phyloP scores from a whole-genome alignment of 83 land plant genomes.

The Picea abies region DNA sequence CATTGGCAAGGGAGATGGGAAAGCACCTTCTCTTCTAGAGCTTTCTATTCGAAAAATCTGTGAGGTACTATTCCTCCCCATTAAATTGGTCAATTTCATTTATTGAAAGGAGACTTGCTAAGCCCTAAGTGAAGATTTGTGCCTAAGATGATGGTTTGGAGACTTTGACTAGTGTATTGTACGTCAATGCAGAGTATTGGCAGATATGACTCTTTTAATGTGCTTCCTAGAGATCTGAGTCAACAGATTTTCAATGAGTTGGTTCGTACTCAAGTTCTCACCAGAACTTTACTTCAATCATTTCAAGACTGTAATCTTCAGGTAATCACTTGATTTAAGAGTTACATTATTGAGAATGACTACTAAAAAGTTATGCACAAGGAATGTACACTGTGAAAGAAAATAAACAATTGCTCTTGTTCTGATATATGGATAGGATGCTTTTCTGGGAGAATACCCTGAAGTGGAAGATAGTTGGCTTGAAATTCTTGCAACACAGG shows the following conservation, averaged over 20 bases:
- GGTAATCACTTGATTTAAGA: conserved; percentile 37
- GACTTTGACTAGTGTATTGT: neutral
- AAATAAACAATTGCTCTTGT: neutral
- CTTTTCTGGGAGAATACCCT: conserved; percentile 77
- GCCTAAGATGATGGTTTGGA: neutral
- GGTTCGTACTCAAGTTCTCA: conserved; percentile 57
- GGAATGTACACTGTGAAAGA: neutral
- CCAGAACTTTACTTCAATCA: conserved; percentile 44
- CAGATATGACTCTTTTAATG: conserved; percentile 49
- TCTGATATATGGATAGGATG: conserved; percentile 56
- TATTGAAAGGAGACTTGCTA: neutral
- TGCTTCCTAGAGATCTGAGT: conserved; percentile 88
- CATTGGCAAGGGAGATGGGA: conserved; percentile 18
- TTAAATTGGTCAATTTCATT: neutral
- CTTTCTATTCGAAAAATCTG: conserved; percentile 55
- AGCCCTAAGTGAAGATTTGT: neutral
- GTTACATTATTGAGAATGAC: neutral
- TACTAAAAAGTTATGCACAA: neutral
- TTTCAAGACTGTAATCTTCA: conserved; percentile 90
- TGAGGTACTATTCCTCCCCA: conserved; percentile 42
- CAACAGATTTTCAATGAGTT: conserved; percentile 93
- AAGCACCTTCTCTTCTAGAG: conserved; percentile 68
- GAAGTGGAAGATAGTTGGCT: conserved; percentile 90
- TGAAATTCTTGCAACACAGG: conserved; percentile 86
- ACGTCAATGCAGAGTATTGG: conserved; percentile 53